These are phyloP conservation scores for Jamesozyma spencerorum DNA, from an alignment of 805 yeast genomes.

Conservation along the genomic window DNA sequence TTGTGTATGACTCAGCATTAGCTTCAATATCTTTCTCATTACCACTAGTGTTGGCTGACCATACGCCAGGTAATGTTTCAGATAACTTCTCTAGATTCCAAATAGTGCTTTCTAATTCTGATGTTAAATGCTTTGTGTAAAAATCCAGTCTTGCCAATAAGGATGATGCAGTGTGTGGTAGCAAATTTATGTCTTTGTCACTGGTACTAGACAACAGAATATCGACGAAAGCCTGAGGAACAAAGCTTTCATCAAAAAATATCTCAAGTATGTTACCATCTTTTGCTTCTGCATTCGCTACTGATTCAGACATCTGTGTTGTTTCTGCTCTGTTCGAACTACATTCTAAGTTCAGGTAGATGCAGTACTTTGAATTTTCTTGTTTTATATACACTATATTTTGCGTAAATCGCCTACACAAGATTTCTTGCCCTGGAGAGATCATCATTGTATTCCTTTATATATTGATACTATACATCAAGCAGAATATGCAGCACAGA, in stretches of 20 bases:
- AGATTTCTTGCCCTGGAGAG: no score
- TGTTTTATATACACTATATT: no score
- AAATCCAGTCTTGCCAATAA: constrained; percentile 53
- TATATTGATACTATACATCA: not conserved
- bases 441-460: no score
- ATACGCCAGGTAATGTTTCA: constrained; percentile 39
- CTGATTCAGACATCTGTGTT: not conserved
- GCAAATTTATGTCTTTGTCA: constrained; percentile 26
- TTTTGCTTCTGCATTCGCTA: constrained; percentile 5
- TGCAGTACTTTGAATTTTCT: no score
- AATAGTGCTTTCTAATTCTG: constrained; percentile 44
- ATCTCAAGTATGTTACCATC: constrained; percentile 43
- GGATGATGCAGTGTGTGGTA: constrained; percentile 42
- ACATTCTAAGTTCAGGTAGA: no score
- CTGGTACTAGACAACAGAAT: constrained; percentile 43
- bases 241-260: constrained; percentile 61
- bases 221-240: constrained; percentile 57
- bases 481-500: constrained; percentile 1
- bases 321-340: no score
- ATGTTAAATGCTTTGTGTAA: constrained; percentile 49
- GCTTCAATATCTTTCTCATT: constrained; percentile 6
- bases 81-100: constrained; percentile 41
- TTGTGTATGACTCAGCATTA: constrained; percentile 13
- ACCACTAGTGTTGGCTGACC: constrained; percentile 9
- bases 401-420: no score